Conservation (phyloP, 2,329 filamentous ascomycete genomes). For the Pseudogymnoascus sp. region DNA sequence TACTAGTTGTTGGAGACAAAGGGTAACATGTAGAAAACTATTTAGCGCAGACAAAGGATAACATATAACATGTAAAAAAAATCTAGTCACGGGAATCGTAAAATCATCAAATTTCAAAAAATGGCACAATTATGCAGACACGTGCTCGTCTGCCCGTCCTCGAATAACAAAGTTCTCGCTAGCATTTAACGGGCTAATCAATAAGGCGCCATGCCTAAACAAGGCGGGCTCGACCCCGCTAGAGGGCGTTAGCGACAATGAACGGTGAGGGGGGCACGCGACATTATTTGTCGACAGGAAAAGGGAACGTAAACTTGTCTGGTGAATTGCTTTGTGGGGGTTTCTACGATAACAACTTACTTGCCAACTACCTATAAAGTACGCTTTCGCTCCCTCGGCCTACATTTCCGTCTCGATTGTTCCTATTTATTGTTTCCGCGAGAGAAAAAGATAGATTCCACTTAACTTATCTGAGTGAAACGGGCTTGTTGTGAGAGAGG, state of each 20-base stretch:
- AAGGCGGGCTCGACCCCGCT: not conserved
- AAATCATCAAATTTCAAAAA: not conserved
- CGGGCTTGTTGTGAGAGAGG: constrained; percentile 1
- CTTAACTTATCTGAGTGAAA: not conserved
- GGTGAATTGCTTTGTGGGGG: constrained; percentile 7
- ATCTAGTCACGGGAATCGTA: not conserved
- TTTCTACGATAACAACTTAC: not conserved
- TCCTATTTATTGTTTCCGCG: not conserved
- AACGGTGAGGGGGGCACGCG: constrained; percentile 6
- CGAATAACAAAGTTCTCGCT: constrained; percentile 6
- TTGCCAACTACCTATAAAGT: not conserved
- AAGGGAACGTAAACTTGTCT: constrained; percentile 6
- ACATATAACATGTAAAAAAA: not conserved
- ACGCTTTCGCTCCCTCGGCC: not conserved
- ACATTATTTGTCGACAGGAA: constrained; percentile 1
- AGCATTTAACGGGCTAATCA: constrained; percentile 1
- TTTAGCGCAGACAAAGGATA: not conserved
- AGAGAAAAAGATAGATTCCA: not conserved
- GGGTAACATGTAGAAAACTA: not conserved
- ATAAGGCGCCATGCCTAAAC: not conserved
- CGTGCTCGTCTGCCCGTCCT: not conserved
- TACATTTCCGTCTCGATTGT: not conserved
- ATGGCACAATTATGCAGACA: not conserved
- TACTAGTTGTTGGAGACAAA: not conserved
- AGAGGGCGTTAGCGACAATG: not conserved